Evolutionary conservation across 2,329 filamentous ascomycete species (phyloP).

Genomic region (Aspergillus sp.): DNA sequence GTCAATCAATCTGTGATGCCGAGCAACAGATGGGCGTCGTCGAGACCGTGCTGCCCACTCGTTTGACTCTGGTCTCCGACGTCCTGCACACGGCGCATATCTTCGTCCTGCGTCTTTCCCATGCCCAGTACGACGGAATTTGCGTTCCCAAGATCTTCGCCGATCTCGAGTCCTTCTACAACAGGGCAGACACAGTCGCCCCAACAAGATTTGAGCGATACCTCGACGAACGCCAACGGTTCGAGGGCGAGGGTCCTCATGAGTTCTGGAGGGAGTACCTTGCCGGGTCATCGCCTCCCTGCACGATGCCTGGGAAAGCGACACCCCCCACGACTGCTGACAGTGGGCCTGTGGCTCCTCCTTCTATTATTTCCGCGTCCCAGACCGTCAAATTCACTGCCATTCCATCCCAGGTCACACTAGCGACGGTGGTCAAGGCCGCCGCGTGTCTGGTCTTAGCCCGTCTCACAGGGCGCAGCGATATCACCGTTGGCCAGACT

Average conservation of each 20-base stretch:
- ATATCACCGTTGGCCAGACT: constrained; percentile 58
- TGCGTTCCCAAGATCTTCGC: constrained; percentile 14
- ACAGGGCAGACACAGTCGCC: not conserved
- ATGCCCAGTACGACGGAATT: constrained; percentile 33
- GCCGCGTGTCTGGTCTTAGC: constrained; percentile 59
- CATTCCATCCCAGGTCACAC: constrained; percentile 16
- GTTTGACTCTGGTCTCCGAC: no score
- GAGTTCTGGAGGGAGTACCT: no score
- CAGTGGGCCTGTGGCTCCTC: not conserved
- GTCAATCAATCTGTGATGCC: no score
- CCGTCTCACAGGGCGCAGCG: constrained; percentile 48
- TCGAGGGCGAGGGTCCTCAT: no score
- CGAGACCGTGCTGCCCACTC: no score
- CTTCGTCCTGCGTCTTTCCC: constrained; percentile 30
- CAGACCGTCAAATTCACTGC: not conserved
- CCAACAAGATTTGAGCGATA: not conserved
- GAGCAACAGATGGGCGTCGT: no score
- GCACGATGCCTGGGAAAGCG: no score
- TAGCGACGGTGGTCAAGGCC: constrained; percentile 52
- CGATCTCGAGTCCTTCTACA: constrained; percentile 11
- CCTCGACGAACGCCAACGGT: not conserved
- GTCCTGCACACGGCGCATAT: no score
- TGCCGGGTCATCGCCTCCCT: no score
- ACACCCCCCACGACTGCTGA: no score
- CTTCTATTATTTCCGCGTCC: not conserved